Evolutionary conservation across 1,139 yeast species (phyloP), one percentile per base, ranked within the genome.

Genomic region (Yamadazyma jaroonii): DNA sequence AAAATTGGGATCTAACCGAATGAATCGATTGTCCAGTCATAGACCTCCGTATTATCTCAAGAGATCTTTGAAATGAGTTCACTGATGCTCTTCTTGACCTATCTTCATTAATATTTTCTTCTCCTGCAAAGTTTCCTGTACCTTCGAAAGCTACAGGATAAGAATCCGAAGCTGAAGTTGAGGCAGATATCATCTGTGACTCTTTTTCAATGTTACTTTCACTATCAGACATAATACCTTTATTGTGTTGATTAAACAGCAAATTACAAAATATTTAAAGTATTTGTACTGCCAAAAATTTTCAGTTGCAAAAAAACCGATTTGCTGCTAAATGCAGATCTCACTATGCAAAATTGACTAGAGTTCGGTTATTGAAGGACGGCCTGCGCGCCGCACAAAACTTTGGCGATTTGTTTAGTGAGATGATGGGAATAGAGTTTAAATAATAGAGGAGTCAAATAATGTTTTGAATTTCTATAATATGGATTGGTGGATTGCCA

Each of bases 1-100:
- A 53, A 43, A 51, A 62, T 17, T 46, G 47, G 4, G 51, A 46
- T 27, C 17, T 34, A 21, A 34, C 34, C 4, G 50, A 47, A 21
- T 14, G 35, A 3, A 38, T 36, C 3, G 49, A 48, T 25, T 42
- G 45, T 3, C 48, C 41, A 8, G 45, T 42, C 2, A 45, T 30
- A 8, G 41, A 42, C 29, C 44, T 40, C 31, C 43, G 35, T 3
- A 46, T 29, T 5, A 25, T 28, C 13, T 45, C 50, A 13, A 45
- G 34, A 9, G 48, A 54, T 44, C 36, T 42, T 39, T 31, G 45
- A 37, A 34, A 48, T 2, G 31, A 59, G 47, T 24, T 42, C 27
- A 43, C 28, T 12, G 44, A 39, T 11, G 35, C 36, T 24, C 38
- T 34, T 21, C 32, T 33, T 2, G 21, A 13, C 13, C 24, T 25